Conservation (phyloP, 2,329 filamentous ascomycete species). For the Plectosphaerella cucumerina region DNA sequence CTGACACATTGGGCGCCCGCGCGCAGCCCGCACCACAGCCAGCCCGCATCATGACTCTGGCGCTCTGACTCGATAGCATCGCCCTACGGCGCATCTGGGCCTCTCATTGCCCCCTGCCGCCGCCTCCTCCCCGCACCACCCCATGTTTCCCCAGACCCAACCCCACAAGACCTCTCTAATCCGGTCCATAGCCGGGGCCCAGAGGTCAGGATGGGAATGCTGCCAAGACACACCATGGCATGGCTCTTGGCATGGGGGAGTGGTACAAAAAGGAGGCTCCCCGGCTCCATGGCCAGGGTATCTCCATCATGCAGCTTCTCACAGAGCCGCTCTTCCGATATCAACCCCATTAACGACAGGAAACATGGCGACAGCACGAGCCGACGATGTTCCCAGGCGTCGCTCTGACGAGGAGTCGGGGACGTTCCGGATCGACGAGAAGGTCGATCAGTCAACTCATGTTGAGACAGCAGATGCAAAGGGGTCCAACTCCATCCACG, state of each 20-base stretch:
- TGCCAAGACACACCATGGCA: too few species aligned
- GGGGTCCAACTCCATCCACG: background rate
- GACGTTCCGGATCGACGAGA: slow-evolving; percentile 3
- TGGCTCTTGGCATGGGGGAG: background rate
- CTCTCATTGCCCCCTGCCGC: background rate
- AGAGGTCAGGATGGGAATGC: background rate
- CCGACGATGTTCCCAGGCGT: background rate
- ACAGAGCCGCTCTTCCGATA: too few species aligned
- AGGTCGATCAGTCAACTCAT: background rate
- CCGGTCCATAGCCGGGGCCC: background rate
- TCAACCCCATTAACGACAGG: too few species aligned
- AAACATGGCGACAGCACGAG: background rate
- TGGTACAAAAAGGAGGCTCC: background rate
- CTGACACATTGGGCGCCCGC: background rate
- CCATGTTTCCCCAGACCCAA: slow-evolving; percentile 6
- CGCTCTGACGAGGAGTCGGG: slow-evolving; percentile 5
- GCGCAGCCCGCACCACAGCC: background rate
- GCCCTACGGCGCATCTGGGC: background rate
- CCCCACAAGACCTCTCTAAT: background rate
- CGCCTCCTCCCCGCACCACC: slow-evolving; percentile 6
- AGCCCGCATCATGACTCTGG: slow-evolving; percentile 3
- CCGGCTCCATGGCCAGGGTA: background rate
- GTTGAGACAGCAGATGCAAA: slow-evolving; percentile 1
- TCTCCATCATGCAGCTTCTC: too few species aligned
- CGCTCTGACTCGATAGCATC: slow-evolving; percentile 7